Conservation (phyloP, 2,329 filamentous ascomycete genomes). For the Neofusicoccum sp. region DNA sequence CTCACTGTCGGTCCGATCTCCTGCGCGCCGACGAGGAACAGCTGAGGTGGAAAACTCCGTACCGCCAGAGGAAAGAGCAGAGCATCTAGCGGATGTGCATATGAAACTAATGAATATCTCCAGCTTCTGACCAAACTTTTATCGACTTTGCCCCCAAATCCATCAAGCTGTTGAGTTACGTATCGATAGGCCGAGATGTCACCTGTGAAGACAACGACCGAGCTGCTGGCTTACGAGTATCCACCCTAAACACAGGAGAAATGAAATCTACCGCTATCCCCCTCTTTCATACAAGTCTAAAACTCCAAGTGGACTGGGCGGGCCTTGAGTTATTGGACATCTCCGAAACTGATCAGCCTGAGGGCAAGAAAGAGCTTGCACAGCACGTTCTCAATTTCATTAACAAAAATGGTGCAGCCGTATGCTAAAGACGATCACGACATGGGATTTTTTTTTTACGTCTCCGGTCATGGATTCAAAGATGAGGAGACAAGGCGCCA, state of each 20-base stretch:
- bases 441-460: slow-evolving; percentile 32
- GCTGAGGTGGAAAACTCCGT: too few species aligned
- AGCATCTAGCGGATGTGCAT: too few species aligned
- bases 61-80: too few species aligned
- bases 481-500: slow-evolving; percentile 31
- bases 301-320: slow-evolving; percentile 25
- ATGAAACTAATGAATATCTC: too few species aligned
- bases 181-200: too few species aligned
- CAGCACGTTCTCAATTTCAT: slow-evolving; percentile 49
- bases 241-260: background rate
- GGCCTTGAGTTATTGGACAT: slow-evolving; percentile 40
- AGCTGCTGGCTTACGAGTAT: background rate
- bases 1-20: too few species aligned
- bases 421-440: slow-evolving; percentile 24
- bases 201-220: background rate
- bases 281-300: background rate
- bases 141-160: too few species aligned
- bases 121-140: background rate
- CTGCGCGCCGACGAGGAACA: too few species aligned
- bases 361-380: slow-evolving; percentile 54
- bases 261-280: background rate
- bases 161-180: too few species aligned
- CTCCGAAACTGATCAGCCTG: slow-evolving; percentile 52
- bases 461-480: slow-evolving; percentile 31
- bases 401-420: background rate